A percentile compares a stretch with the other conserved stretches of the same genome.
These are phyloP conservation scores for Psilocybe cyanescens DNA, from an alignment of 768 basidiomycete genomes.

Conservation along the genomic window DNA sequence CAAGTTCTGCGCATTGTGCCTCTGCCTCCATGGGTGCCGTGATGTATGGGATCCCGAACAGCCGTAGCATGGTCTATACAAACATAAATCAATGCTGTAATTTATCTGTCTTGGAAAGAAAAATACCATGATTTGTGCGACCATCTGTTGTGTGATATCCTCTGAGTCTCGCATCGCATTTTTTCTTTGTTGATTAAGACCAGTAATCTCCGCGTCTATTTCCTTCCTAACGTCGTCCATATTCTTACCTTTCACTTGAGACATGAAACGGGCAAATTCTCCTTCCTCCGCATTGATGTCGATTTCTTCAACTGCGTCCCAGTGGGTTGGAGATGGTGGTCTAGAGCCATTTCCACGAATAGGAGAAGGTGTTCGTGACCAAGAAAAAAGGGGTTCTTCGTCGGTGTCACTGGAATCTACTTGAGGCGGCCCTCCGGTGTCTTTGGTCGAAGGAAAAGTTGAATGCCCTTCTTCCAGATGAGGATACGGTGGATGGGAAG, in stretches of 20 bases:
- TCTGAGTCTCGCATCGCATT: conserved; percentile 93
- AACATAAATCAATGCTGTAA: not conserved
- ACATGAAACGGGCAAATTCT: conserved; percentile 91
- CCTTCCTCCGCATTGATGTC: conserved; percentile 78
- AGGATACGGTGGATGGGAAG: not conserved
- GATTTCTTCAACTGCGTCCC: conserved; percentile 89
- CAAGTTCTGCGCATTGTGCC: conserved; percentile 95
- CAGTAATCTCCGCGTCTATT: conserved; percentile 89
- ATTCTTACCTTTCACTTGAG: conserved; percentile 87
- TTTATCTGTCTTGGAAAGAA: not conserved
- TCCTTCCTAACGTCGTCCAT: conserved; percentile 82
- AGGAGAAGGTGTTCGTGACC: conserved; percentile 33
- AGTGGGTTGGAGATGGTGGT: conserved; percentile 40
- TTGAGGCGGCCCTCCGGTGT: not conserved
- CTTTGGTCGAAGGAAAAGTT: not conserved
- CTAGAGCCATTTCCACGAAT: conserved; percentile 6
- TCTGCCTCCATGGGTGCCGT: conserved; percentile 99
- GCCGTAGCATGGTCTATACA: conserved; percentile 78
- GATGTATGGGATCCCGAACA: conserved; percentile 98
- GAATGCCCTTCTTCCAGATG: not conserved
- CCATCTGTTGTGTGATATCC: conserved; percentile 94
- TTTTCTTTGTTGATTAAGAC: conserved; percentile 82
- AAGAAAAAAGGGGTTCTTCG: conserved; percentile 24
- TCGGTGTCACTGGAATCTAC: not conserved
- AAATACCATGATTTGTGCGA: conserved; percentile 77